Percentiles rank a stretch among this genome's conserved stretches.
phyloP scores from a whole-genome alignment of 192 early-diverging fungal genomes.

The Geranomyces michiganensis region DNA sequence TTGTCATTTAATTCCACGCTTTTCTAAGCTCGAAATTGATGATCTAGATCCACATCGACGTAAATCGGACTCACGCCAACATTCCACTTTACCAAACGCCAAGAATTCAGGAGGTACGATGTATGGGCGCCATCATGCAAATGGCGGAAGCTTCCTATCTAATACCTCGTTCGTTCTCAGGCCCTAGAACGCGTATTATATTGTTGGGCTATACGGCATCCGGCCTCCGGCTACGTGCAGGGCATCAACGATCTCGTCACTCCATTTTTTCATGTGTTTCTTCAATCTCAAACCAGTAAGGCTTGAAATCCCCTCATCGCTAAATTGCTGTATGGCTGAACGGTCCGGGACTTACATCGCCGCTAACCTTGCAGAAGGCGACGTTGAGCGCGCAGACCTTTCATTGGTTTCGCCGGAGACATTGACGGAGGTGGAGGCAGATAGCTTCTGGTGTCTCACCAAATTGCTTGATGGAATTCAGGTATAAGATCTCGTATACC shows the following conservation, averaged over 20 bases:
- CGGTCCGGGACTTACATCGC: neutral
- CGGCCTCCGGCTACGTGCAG: conserved; percentile 98
- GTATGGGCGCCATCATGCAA: neutral
- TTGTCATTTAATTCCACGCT: neutral
- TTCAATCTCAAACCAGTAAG: conserved; percentile 70
- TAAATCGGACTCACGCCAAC: conserved; percentile 86
- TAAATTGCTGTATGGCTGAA: neutral
- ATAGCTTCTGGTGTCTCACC: conserved; percentile 96
- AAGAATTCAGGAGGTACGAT: conserved; percentile 72
- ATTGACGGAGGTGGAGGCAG: conserved; percentile 83
- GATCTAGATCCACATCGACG: conserved; percentile 86
- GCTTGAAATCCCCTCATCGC: conserved; percentile 13
- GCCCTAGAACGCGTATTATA: conserved; percentile 91
- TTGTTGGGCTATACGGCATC: conserved; percentile 96
- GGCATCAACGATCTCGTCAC: conserved; percentile 98
- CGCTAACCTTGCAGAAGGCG: conserved; percentile 33
- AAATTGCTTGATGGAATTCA: conserved; percentile 97
- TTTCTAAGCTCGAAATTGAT: neutral
- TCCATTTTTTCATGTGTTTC: conserved; percentile 93
- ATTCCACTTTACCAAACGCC: conserved; percentile 81
- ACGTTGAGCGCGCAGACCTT: conserved; percentile 49
- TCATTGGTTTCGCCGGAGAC: conserved; percentile 48
- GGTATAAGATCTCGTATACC: conserved; percentile 35
- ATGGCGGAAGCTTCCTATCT: neutral
- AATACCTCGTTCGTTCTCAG: conserved; percentile 50